Conservation (phyloP, 768 basidiomycete species). For the Melanogaster broomeanus region DNA sequence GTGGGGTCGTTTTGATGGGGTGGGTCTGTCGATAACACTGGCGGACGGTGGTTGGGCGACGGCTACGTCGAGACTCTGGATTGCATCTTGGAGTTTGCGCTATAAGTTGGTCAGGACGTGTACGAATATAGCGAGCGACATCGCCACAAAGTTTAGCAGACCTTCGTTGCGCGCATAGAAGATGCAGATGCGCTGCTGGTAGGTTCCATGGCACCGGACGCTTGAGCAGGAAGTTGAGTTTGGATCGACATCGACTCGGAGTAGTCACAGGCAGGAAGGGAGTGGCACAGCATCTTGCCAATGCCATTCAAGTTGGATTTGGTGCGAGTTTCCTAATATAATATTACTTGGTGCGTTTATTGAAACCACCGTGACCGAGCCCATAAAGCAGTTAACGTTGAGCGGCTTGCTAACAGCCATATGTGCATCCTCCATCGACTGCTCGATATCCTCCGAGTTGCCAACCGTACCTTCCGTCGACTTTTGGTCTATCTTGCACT, state of each 20-base stretch:
- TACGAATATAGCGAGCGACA: neutral
- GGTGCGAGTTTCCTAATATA: no score
- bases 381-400: no score
- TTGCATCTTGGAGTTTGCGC: constrained; percentile 84
- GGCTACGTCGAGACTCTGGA: constrained; percentile 68
- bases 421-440: neutral
- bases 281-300: no score
- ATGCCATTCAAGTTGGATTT: no score
- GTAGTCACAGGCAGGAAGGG: no score
- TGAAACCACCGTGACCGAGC: no score
- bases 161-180: constrained; percentile 45
- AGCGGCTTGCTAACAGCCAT: no score
- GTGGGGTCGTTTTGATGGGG: constrained; percentile 54
- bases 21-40: constrained; percentile 30
- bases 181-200: constrained; percentile 14
- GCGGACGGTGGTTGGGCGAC: constrained; percentile 41
- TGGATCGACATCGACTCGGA: no score
- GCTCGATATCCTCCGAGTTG: neutral
- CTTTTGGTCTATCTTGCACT: neutral
- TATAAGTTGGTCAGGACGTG: constrained; percentile 35
- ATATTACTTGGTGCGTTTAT: no score
- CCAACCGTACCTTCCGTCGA: neutral
- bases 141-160: constrained; percentile 13
- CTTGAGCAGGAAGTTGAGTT: no score
- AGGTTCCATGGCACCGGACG: constrained; percentile 23